phyloP scores from a whole-genome alignment of 768 basidiomycete genomes.

The Amanita fuliginea region DNA sequence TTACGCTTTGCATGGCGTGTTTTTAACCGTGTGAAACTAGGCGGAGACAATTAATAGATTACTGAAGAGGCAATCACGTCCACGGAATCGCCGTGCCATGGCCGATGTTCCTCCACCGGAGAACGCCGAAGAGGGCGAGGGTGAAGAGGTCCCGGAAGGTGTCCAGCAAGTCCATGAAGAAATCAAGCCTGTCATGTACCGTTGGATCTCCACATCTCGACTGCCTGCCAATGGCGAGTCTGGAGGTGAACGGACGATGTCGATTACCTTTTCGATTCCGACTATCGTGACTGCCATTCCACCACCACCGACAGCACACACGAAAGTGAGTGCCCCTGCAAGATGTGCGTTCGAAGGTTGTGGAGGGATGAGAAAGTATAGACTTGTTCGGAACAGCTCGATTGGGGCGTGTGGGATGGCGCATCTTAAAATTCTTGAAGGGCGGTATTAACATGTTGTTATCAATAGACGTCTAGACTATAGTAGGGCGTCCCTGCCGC shows the following conservation, averaged over 20 bases:
- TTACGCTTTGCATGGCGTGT: background rate
- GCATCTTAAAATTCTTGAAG: conserved; percentile 50
- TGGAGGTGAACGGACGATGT: conserved; percentile 18
- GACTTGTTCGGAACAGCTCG: conserved; percentile 51
- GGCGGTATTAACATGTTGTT: too few species aligned
- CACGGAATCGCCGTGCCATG: conserved; percentile 49
- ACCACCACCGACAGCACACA: conserved; percentile 9
- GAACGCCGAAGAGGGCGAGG: conserved; percentile 26
- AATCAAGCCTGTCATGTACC: conserved; percentile 45
- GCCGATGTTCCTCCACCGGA: conserved; percentile 25
- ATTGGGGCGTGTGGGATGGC: conserved; percentile 57
- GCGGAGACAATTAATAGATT: conserved; percentile 84
- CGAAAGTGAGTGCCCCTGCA: background rate
- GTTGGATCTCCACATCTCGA: conserved; percentile 59
- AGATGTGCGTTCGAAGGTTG: conserved; percentile 54
- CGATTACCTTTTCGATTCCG: conserved; percentile 47
- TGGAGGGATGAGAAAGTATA: conserved; percentile 43
- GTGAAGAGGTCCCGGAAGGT: conserved; percentile 24
- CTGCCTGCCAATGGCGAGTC: conserved; percentile 9
- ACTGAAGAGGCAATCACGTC: conserved; percentile 73
- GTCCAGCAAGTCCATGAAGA: conserved; percentile 21
- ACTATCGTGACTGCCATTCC: conserved; percentile 8
- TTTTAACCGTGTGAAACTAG: conserved; percentile 21
- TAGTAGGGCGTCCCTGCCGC: too few species aligned
- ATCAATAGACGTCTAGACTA: too few species aligned